Percentiles rank a stretch among this genome's conserved stretches.
These are phyloP conservation scores for Salvia miltiorrhiza DNA, from an alignment of 257 asterid genomes.

Conservation along the genomic window DNA sequence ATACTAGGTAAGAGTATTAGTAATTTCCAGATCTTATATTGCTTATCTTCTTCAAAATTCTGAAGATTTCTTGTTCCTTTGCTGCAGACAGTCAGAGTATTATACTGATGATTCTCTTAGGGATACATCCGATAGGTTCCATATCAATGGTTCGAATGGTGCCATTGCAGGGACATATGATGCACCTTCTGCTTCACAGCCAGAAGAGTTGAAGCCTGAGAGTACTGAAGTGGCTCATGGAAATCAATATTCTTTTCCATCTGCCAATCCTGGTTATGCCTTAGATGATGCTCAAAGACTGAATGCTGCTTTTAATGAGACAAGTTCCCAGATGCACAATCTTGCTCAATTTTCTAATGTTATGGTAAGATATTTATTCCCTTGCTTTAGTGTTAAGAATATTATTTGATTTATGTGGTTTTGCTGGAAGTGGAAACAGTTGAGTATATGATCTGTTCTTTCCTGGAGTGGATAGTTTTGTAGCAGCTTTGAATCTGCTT, in stretches of 20 bases:
- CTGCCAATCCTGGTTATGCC: conserved; percentile 53
- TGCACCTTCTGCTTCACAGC: conserved; percentile 57
- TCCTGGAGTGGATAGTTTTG: conserved; percentile 13
- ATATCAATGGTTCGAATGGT: conserved; percentile 43
- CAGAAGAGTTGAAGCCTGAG: conserved; percentile 56
- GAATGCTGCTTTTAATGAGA: conserved; percentile 46
- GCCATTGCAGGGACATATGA: conserved; percentile 50
- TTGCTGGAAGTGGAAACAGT: not conserved
- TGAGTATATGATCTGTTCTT: conserved; percentile 24
- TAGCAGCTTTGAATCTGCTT: not conserved
- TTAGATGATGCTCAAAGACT: conserved; percentile 52
- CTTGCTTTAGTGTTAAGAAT: not conserved
- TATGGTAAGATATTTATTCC: conserved; percentile 44
- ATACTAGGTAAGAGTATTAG: conserved; percentile 44
- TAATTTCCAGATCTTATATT: conserved; percentile 1
- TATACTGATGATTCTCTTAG: conserved; percentile 55
- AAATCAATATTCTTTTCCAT: conserved; percentile 52
- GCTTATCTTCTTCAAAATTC: not conserved
- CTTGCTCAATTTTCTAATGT: conserved; percentile 52
- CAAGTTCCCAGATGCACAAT: conserved; percentile 59
- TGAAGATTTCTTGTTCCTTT: conserved; percentile 17
- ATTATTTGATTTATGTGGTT: conserved; percentile 2
- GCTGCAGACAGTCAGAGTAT: conserved; percentile 61
- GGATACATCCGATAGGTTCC: conserved; percentile 49
- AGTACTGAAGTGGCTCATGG: conserved; percentile 52